These are phyloP conservation scores for Arabis alpina DNA, from an alignment of 345 rosid genomes.

Conservation along the genomic window DNA sequence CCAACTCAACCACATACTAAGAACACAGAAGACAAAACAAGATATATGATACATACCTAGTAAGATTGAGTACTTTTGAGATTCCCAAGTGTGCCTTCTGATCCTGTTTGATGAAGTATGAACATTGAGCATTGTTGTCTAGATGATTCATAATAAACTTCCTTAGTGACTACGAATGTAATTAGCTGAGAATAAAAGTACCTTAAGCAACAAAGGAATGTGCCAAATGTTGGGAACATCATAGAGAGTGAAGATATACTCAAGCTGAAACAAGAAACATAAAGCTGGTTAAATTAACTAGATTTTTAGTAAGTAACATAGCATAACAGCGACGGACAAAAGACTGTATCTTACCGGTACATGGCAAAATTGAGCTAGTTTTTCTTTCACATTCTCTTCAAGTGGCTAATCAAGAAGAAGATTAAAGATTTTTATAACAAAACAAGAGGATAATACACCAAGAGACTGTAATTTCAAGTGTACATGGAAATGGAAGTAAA, in stretches of 20 bases:
- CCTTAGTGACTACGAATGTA: not conserved
- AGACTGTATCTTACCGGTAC: constrained; percentile 57
- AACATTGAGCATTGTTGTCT: not conserved
- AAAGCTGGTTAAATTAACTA: no score
- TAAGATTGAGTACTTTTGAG: constrained; percentile 71
- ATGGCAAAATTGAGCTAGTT: constrained; percentile 90
- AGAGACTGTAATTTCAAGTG: constrained; percentile 1
- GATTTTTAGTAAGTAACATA: no score
- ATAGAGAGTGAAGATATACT: constrained; percentile 72
- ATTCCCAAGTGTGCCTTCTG: constrained; percentile 92
- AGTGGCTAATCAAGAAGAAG: constrained; percentile 55
- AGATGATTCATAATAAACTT: not conserved
- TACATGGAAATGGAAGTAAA: no score
- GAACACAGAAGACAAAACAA: constrained; percentile 13
- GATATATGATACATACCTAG: constrained; percentile 48
- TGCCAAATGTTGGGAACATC: constrained; percentile 99
- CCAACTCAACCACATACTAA: not conserved
- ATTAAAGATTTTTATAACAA: constrained; percentile 7
- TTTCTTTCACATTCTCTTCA: constrained; percentile 72
- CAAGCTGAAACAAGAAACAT: constrained; percentile 53
- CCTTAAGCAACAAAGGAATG: constrained; percentile 83
- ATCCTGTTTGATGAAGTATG: constrained; percentile 52
- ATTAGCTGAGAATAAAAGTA: constrained; percentile 37
- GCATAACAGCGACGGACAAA: not conserved
- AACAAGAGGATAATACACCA: constrained; percentile 23